Percentiles rank a stretch among this genome's conserved stretches.
Conservation (phyloP, 257 asterid species). For the Cruciata laevipes region DNA sequence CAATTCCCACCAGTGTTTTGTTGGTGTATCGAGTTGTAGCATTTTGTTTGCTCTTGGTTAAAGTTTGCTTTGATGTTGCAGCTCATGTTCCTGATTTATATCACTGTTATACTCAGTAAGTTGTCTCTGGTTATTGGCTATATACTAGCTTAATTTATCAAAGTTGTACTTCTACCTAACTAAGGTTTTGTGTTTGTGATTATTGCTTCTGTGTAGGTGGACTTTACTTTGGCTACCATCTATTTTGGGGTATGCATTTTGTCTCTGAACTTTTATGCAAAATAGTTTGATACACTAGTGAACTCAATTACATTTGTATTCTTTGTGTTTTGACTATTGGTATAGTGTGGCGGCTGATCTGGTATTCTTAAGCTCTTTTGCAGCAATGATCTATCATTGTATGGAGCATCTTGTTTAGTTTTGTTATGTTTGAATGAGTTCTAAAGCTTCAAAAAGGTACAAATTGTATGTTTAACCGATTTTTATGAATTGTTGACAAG, state of each 20-base stretch:
- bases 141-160: constrained; percentile 1
- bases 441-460: too few relatives aligned
- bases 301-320: neutral
- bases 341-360: constrained; percentile 13
- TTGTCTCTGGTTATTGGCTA: constrained; percentile 19
- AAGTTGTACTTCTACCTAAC: constrained; percentile 8
- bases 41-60: constrained; percentile 50
- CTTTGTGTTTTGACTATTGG: neutral
- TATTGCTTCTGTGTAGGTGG: constrained; percentile 64
- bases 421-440: too few relatives aligned
- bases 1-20: constrained; percentile 47
- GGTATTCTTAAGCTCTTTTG: constrained; percentile 24
- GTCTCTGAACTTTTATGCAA: neutral
- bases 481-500: too few relatives aligned
- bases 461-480: too few relatives aligned
- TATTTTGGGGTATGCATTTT: constrained; percentile 70
- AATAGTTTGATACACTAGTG: neutral
- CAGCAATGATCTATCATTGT: constrained; percentile 70
- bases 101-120: constrained; percentile 89
- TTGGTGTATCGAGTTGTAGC: constrained; percentile 52
- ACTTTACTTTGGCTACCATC: constrained; percentile 69
- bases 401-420: too few relatives aligned
- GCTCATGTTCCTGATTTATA: constrained; percentile 53
- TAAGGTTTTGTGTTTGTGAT: neutral
- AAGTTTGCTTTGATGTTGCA: constrained; percentile 49